Evolutionary conservation across 192 early-diverging fungal genomes (phyloP), one percentile per base, ranked within the genome.

Genomic region (Radiomyces spectabilis): DNA sequence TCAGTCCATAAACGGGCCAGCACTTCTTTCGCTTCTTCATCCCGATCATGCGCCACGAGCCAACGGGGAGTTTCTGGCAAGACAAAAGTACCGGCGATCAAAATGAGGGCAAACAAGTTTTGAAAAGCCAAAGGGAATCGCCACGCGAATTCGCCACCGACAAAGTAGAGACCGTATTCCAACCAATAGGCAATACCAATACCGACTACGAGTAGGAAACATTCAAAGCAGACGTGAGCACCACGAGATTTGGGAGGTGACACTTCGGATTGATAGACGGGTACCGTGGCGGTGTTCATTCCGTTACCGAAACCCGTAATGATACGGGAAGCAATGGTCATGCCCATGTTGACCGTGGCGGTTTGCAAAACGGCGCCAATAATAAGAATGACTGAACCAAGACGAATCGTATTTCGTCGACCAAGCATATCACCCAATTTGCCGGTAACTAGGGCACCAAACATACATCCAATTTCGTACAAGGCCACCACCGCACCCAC

Each of bases 51-150:
- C 13, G 59, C 24, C 2, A 53, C 43, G n/a, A 87, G 65, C 85
- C 85, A 87, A 56, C 85, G 85, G 7, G 85, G 85, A 15, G 85
- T 85, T 50, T 80, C 82, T 12, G 87, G 88, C 71, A 92, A 78
- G 53, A 87, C 75, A 25, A 74, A 42, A 63, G 82, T 84, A 34
- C 79, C 51, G 29, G 74, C 15, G 19, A 85, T 57, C 21, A 92
- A 58, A 13, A 84, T 42, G 18, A 80, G 31, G 18, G 77, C 83
- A 18, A 88, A 88, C 25, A 85, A 62, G 15, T 79, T 71, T 69
- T 92, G 90, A 26, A 92, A 66, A 12, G 72, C 84, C 4, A 92
- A 64, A 9, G 87, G 83, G 16, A 85, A 61, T 21, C 87, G 73
- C 87, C 87, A 92, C n/a, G 76, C 60, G 22, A 68, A 56, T 51